Conservation (phyloP, 257 asterid species). For the Nicotiana noctiflora region DNA sequence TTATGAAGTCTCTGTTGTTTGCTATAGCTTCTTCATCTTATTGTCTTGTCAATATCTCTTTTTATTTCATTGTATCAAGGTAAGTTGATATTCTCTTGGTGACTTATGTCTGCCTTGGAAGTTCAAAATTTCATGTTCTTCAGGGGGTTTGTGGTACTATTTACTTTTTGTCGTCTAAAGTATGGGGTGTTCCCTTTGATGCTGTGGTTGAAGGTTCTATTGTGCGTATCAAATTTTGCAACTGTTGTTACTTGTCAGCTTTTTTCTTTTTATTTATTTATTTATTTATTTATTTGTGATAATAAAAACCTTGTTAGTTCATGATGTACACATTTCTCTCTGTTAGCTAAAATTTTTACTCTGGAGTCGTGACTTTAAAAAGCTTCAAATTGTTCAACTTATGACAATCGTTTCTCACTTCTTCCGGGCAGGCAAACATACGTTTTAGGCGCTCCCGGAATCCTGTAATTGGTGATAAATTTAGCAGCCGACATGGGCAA, state of each 20-base stretch:
- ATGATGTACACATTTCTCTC: neutral
- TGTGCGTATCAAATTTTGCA: neutral
- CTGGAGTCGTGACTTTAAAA: neutral
- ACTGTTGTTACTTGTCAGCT: neutral
- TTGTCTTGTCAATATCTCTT: neutral
- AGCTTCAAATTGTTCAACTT: neutral
- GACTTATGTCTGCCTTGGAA: neutral
- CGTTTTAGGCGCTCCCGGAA: slow-evolving; percentile 80
- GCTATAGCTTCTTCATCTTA: neutral
- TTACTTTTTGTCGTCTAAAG: neutral
- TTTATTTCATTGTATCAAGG: slow-evolving; percentile 1
- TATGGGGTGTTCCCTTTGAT: neutral
- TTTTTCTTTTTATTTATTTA: neutral
- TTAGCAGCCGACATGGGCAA: slow-evolving; percentile 99
- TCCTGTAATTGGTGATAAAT: slow-evolving; percentile 93
- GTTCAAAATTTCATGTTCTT: neutral
- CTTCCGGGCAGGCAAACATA: slow-evolving; percentile 63
- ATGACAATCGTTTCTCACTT: neutral
- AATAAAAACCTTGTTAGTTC: neutral
- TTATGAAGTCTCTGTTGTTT: neutral
- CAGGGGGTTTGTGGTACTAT: neutral
- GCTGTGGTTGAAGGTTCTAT: neutral
- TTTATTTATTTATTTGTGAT: neutral
- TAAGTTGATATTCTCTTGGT: neutral
- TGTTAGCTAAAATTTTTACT: neutral